Evolutionary conservation across 352 stramenopile genomes (phyloP).

Genomic region (Globisporangium perplexum): DNA sequence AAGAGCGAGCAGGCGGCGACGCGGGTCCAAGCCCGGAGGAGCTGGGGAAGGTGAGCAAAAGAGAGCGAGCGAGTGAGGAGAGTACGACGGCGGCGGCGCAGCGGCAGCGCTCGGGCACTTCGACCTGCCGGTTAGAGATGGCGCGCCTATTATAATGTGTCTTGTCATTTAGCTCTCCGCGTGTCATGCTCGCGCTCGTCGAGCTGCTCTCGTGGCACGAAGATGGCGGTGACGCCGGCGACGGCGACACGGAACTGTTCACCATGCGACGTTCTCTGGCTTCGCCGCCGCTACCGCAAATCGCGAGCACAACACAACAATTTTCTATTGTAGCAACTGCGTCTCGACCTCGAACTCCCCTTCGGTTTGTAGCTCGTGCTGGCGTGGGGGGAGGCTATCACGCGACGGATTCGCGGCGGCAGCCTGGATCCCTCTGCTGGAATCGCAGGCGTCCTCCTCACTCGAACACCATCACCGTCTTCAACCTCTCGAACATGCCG

Average conservation of each 20-base stretch:
- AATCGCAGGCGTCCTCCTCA: slow-evolving; percentile 18
- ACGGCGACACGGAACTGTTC: no score
- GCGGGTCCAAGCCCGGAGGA: neutral
- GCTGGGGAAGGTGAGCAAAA: neutral
- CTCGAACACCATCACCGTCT: slow-evolving; percentile 84
- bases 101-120: neutral
- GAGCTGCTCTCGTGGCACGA: neutral
- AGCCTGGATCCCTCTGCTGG: neutral
- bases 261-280: neutral
- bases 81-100: neutral
- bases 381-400: no score
- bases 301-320: no score
- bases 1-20: slow-evolving; percentile 16
- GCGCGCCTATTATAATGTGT: neutral
- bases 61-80: neutral
- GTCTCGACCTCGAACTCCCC: no score
- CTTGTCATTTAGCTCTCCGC: no score
- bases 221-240: neutral
- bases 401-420: neutral
- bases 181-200: neutral
- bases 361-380: no score
- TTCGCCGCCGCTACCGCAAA: no score
- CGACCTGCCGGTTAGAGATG: neutral
- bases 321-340: slow-evolving; percentile 7
- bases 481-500: slow-evolving; percentile 93